Evolutionary conservation across 805 yeast species (phyloP), one percentile per base, ranked within the genome.

Genomic region (Monosporozyma siamensis): DNA sequence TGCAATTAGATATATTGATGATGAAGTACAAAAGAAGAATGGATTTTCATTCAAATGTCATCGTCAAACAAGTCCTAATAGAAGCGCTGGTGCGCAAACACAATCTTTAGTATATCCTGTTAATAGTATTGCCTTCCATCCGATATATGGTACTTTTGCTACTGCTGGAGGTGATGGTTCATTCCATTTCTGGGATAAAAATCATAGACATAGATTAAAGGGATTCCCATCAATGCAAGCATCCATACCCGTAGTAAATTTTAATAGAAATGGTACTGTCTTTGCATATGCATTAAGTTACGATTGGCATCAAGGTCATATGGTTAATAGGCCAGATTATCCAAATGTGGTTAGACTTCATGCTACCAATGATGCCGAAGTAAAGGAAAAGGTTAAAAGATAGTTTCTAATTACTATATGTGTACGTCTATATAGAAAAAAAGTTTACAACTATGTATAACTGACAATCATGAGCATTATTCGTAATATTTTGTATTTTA

Each of bases 81-180:
- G 79, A 34, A 65, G 75, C 0, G 66, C 81, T 14, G 66, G 62
- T 18, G 51, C 70, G n/a, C 71, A 44, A 23, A 66, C 74, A 34
- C 89, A 82, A 55, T 74, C 80, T 18, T 74, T 74, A 34, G 80
- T 90, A 25, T 90, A 80, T 59, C 67, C 95, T 1, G 80, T 92
- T 34, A 86, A 88, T 61, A 71, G 84, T 39, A 81, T 92, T 38
- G 69, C 76, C 6, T 86, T 89, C 70, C 97, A 92, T 58, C 97
- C 97, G 4, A 68, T 75, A 11, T 80, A 80, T 63, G 96, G 96
- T 34, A 88, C 97, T 1, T 82, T 92, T 63, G 80, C 81, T 39
- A 92, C 98, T 4, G 92, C 95, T 1, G 97, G 98, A 10, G 75
- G 92, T 20, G 98, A 92, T 64, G 98, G 98, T 18, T 72, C 89